These are phyloP conservation scores for Phlyctochytrium planicorne DNA, from an alignment of 192 early-diverging fungal genomes.

Conservation along the genomic window DNA sequence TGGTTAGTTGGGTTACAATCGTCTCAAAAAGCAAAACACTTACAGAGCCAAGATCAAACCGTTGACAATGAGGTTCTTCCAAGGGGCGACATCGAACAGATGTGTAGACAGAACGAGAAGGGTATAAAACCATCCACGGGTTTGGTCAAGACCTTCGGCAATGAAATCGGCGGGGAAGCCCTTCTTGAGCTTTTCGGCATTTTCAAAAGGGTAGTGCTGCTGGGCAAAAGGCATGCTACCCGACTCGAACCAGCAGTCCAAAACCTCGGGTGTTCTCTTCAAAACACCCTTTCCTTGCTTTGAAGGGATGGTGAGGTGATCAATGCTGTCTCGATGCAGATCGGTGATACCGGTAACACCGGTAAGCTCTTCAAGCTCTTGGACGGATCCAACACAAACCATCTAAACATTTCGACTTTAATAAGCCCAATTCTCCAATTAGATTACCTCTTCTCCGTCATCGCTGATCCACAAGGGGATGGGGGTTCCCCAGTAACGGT, in stretches of 20 bases:
- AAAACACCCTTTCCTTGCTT: slow-evolving; percentile 81
- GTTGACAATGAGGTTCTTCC: slow-evolving; percentile 97
- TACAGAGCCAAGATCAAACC: slow-evolving; percentile 88
- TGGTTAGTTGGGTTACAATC: neutral
- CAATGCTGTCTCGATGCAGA: slow-evolving; percentile 95
- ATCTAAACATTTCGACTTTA: slow-evolving; percentile 34
- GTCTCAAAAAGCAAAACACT: slow-evolving; percentile 19
- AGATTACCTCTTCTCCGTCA: slow-evolving; percentile 70
- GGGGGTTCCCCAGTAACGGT: slow-evolving; percentile 99
- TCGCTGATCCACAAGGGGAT: slow-evolving; percentile 97
- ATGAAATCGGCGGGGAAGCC: slow-evolving; percentile 99
- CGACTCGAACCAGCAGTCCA: slow-evolving; percentile 99
- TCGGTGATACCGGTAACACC: slow-evolving; percentile 81
- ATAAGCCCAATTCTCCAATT: neutral
- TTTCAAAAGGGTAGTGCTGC: slow-evolving; percentile 99
- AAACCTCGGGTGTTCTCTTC: slow-evolving; percentile 89
- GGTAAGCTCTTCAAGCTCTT: slow-evolving; percentile 84
- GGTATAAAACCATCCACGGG: slow-evolving; percentile 99
- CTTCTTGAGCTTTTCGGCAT: slow-evolving; percentile 78
- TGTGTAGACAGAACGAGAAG: slow-evolving; percentile 95
- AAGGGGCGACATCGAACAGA: slow-evolving; percentile 91
- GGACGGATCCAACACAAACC: slow-evolving; percentile 87
- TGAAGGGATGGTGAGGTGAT: slow-evolving; percentile 95
- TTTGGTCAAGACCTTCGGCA: slow-evolving; percentile 99
- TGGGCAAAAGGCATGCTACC: slow-evolving; percentile 99